Base-by-base conservation (phyloP, 352 stramenopile genomes). In the Pythium rhizo-oryzae region DNA sequence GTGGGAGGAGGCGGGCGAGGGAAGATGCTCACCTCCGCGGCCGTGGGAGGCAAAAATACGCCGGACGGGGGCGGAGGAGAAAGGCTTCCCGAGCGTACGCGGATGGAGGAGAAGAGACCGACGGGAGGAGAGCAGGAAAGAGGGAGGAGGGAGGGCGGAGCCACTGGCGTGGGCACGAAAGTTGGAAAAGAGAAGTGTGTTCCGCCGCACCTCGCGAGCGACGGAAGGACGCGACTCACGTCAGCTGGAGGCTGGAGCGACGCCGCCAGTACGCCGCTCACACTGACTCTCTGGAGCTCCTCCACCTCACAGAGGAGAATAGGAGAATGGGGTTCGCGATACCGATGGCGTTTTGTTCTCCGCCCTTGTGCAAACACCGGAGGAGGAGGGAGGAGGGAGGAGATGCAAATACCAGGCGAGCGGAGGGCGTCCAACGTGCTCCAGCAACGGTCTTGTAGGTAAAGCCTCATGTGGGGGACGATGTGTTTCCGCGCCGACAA, bases 171-270 rank as follows among this genome's bases (percentile, higher is more conserved):
- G 44, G 30, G 23, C 28, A 59, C 52, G 19, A 30, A 46, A 59
- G 28, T 59, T 28, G 52, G 35, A 59, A 59, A 59, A 59, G 52
- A 59, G 37, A 59, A 44, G 28, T 59, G 52, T 2, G 33, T 23
- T 37, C 50, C 28, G 21, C 41, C 6, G 3, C 50, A 23, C 35
- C 8, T 11, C 35, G 35, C 8, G 15, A 21, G n/a, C 6, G 50
- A 9, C 15, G 50, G 49, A 56, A 19, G 50, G 50, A 56, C 24
- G 50, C 50, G 50, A 56, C 50, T 39, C 50, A 33, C 50, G 15
- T 39, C 41, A 47, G 41, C 41, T 47, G 41, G 41, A 47, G 41
- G 41, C 41, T 47, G 13, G 41, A 16, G 50, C 25, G 50, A 56
- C 24, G 49, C 1, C 49, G 50, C 50, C 50, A 56, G 50, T 56